Evolutionary conservation across 2,329 filamentous ascomycete species (phyloP).

Genomic region (Aspergillus novoparasiticus): DNA sequence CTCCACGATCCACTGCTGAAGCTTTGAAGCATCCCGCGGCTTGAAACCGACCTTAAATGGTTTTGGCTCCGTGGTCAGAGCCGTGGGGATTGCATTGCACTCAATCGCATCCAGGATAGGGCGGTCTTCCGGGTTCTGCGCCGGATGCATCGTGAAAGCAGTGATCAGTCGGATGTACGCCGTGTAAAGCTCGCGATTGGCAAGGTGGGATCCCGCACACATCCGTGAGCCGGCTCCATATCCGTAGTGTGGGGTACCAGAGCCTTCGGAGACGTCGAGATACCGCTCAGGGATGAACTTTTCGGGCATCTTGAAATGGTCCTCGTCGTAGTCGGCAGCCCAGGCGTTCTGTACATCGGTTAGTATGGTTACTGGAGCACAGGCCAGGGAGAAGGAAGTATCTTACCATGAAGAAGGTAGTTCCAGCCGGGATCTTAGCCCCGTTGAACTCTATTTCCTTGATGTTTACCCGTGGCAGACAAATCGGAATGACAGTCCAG

Average conservation of each 20-base stretch:
- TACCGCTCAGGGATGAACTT: constrained; percentile 73
- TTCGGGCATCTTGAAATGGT: constrained; percentile 66
- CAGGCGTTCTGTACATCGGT: constrained; percentile 62
- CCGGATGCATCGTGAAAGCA: constrained; percentile 58
- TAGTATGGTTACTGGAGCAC: not conserved
- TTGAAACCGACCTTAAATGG: constrained; percentile 62
- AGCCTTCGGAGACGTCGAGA: constrained; percentile 54
- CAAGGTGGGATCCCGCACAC: constrained; percentile 65
- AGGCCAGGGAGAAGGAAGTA: not conserved
- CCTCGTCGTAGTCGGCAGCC: constrained; percentile 71
- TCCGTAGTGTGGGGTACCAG: constrained; percentile 62
- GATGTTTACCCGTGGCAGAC: constrained; percentile 70
- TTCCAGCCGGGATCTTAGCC: constrained; percentile 70
- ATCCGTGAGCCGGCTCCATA: constrained; percentile 66
- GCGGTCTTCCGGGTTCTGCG: constrained; percentile 49
- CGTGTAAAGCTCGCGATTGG: constrained; percentile 65
- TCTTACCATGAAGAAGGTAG: constrained; percentile 74
- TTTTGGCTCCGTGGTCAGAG: constrained; percentile 63
- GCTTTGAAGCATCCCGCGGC: constrained; percentile 48
- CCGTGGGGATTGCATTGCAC: constrained; percentile 60
- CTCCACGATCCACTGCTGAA: constrained; percentile 57
- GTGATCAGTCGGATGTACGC: constrained; percentile 62
- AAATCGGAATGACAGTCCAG: constrained; percentile 80
- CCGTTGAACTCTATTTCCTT: constrained; percentile 72
- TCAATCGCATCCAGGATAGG: constrained; percentile 61